Percentiles rank a stretch among this genome's conserved stretches.
phyloP scores from a whole-genome alignment of 2,329 filamentous ascomycete species.

The Sporothrix globosa region DNA sequence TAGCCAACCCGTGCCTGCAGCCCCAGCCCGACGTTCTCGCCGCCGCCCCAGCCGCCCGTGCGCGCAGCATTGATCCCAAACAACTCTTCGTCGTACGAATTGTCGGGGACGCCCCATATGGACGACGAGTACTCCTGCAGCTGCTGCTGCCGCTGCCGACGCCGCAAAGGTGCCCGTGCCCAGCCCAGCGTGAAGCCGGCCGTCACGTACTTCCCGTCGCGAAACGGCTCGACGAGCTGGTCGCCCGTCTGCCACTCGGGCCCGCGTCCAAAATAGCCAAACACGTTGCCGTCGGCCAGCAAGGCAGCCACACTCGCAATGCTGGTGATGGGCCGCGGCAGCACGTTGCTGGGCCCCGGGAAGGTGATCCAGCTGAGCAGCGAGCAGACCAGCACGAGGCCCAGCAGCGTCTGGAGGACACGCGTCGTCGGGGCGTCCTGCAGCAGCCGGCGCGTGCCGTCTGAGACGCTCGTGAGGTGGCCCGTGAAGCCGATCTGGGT shows the following conservation, averaged over 20 bases:
- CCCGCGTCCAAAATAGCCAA: slow-evolving; percentile 38
- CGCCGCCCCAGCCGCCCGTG: slow-evolving; percentile 39
- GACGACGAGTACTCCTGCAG: not conserved
- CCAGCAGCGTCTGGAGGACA: slow-evolving; percentile 43
- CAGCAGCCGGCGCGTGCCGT: slow-evolving; percentile 35
- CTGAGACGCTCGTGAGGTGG: slow-evolving; percentile 19
- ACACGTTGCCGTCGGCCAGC: slow-evolving; percentile 46
- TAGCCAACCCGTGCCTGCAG: slow-evolving; percentile 38
- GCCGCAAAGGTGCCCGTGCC: not conserved
- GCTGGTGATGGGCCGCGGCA: slow-evolving; percentile 43
- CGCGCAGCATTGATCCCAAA: slow-evolving; percentile 37
- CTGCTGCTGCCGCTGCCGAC: not conserved
- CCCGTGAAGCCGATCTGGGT: slow-evolving; percentile 15
- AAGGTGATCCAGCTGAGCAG: slow-evolving; percentile 41
- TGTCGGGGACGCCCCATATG: not conserved
- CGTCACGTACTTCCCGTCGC: not conserved
- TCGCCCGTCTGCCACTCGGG: slow-evolving; percentile 7
- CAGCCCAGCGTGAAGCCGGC: slow-evolving; percentile 1
- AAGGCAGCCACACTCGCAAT: slow-evolving; percentile 47
- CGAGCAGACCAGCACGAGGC: slow-evolving; percentile 39
- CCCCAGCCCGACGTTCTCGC: slow-evolving; percentile 38
- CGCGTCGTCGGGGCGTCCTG: slow-evolving; percentile 45
- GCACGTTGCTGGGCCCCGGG: slow-evolving; percentile 37
- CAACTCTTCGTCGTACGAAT: slow-evolving; percentile 29
- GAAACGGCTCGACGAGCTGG: slow-evolving; percentile 4